Conservation (phyloP, 306 rosid genomes). For the Elaeagnus macrophylla region DNA sequence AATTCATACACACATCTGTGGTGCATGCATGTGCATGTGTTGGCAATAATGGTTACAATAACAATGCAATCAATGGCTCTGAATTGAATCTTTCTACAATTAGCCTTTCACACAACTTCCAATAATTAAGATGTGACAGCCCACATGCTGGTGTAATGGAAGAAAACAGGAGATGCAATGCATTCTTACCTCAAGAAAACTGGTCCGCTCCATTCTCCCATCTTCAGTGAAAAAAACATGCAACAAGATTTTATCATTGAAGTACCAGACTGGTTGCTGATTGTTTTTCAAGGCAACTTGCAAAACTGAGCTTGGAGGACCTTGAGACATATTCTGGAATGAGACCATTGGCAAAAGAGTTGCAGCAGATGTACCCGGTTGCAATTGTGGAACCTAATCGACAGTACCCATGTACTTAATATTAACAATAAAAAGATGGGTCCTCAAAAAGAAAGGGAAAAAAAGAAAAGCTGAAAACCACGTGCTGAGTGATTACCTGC, state of each 20-base stretch:
- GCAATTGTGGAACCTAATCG: slow-evolving; percentile 70
- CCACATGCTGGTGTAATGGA: not conserved
- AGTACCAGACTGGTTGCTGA: slow-evolving; percentile 96
- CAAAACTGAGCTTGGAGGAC: slow-evolving; percentile 83
- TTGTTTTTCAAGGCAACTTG: slow-evolving; percentile 88
- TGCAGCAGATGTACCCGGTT: slow-evolving; percentile 60
- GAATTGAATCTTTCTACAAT: too few relatives aligned
- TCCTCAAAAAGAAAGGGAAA: not conserved
- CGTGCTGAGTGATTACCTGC: slow-evolving; percentile 45
- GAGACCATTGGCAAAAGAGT: slow-evolving; percentile 85
- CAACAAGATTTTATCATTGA: slow-evolving; percentile 61
- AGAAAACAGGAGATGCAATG: not conserved
- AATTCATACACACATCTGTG: too few relatives aligned
- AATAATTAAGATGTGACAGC: too few relatives aligned
- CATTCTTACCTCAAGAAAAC: slow-evolving; percentile 74
- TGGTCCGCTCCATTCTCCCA: slow-evolving; percentile 89
- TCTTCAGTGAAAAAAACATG: slow-evolving; percentile 81
- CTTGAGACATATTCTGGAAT: slow-evolving; percentile 93
- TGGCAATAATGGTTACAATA: not conserved
- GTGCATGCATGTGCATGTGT: too few relatives aligned
- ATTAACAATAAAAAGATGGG: slow-evolving; percentile 13
- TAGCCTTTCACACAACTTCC: too few relatives aligned
- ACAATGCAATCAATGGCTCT: too few relatives aligned
- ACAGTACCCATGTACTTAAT: not conserved
- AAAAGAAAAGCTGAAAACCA: not conserved